Conservation (phyloP, 2,329 filamentous ascomycete genomes). For the Talaromyces sp. region DNA sequence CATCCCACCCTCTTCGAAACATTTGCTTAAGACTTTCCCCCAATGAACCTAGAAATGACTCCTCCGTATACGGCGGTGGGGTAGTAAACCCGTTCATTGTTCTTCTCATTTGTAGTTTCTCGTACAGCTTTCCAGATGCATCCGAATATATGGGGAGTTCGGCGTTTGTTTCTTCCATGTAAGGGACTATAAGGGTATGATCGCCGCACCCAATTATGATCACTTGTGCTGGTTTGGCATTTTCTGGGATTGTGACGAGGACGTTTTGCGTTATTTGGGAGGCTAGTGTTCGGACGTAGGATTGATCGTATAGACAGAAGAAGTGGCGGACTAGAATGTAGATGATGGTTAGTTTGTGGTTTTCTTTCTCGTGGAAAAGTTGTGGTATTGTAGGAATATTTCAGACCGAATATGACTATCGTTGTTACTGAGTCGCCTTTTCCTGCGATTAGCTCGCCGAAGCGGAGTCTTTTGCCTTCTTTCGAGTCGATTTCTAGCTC, state of each 20-base stretch:
- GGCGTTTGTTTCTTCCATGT: constrained; percentile 21
- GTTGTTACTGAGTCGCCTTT: constrained; percentile 27
- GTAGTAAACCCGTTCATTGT: constrained; percentile 1
- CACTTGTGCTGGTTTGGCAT: constrained; percentile 21
- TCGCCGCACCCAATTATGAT: constrained; percentile 30
- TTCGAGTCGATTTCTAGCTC: constrained; percentile 23
- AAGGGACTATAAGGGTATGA: constrained; percentile 21
- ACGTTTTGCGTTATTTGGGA: constrained; percentile 16
- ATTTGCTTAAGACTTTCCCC: constrained; percentile 14
- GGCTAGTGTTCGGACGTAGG: constrained; percentile 22
- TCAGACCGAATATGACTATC: constrained; percentile 26
- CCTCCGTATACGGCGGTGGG: neutral
- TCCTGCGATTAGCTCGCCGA: constrained; percentile 26
- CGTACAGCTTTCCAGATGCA: constrained; percentile 19
- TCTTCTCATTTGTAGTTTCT: constrained; percentile 23
- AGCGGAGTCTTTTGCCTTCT: constrained; percentile 20
- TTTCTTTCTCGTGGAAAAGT: too few species aligned
- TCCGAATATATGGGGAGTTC: constrained; percentile 26
- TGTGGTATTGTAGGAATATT: neutral
- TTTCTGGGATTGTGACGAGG: constrained; percentile 17
- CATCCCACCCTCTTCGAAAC: constrained; percentile 11
- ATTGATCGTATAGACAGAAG: constrained; percentile 28
- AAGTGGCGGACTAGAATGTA: constrained; percentile 24
- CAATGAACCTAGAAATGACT: neutral
- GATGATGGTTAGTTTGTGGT: too few species aligned